Base-by-base conservation (phyloP, 192 early-diverging fungal genomes). In the Geranomyces variabilis region DNA sequence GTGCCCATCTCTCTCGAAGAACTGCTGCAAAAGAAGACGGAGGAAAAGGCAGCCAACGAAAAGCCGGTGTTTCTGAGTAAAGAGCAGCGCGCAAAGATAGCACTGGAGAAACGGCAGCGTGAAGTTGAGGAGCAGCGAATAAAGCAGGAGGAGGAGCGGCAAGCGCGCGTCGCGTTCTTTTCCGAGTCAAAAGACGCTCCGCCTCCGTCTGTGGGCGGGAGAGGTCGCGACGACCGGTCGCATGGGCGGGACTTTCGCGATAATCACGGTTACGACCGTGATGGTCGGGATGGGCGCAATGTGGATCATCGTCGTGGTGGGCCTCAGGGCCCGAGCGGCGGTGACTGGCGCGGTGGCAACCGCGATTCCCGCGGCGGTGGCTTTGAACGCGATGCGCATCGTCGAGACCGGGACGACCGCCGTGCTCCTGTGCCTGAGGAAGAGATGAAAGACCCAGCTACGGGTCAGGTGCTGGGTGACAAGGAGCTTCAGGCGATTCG, bases 31-130 rank as follows among this genome's bases (percentile, higher is more conserved):
- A 84, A 90, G 64, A 87, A 88, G 60, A 83, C 83, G 59, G 82
- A 85, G 36, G 88, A 92, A 59, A 90, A 91, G 51, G 80, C 67
- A 36, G 82, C 79, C 26, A 81, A 66, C 28, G 89, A 86, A 17
- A 90, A 85, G 74, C 91, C 92, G 0, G 88, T 86, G 61, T 99
- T 97, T 66, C 61, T 99, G 68, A 92, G 92, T 17, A 99, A 99
- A 76, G 93, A 92, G 76, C 90, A 99, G 76, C 85, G 97, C 17
- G 91, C 91, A 28, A 84, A 93, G 66, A 66, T 92, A 43, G 97
- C 97, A 6, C 78, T 99, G 24, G 93, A 96, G 67, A 82, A 85
- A 49, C 79, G 91, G 44, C 88, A 92, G 77, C 84, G 86, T 56
- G 91, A 96, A 69, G 94, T 96, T 0, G 91, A 93, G 53, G 85